phyloP scores from a whole-genome alignment of 2,329 filamentous ascomycete species.

The Penicillium freii region DNA sequence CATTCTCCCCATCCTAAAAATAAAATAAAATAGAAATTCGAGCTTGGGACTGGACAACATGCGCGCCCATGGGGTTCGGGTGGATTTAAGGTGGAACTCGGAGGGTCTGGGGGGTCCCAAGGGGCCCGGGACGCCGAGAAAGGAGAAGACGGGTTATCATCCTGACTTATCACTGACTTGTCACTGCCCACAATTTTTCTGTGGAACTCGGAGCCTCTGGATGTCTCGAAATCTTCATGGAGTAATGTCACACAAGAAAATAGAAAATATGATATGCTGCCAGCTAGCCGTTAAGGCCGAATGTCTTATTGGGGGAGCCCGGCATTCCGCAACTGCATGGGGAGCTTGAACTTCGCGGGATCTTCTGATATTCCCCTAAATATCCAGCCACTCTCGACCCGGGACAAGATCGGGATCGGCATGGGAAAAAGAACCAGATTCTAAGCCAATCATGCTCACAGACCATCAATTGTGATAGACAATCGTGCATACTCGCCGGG shows the following conservation, averaged over 20 bases:
- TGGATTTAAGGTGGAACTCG: slow-evolving; percentile 6
- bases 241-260: background rate
- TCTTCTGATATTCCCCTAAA: slow-evolving; percentile 1
- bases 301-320: background rate
- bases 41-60: slow-evolving; percentile 3
- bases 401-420: background rate
- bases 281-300: background rate
- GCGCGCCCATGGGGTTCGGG: background rate
- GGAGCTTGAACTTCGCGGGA: slow-evolving; percentile 5
- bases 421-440: background rate
- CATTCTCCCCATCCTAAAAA: slow-evolving; percentile 9
- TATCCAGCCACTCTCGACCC: background rate
- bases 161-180: background rate
- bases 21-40: background rate
- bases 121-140: slow-evolving; percentile 8
- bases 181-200: background rate
- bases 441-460: background rate
- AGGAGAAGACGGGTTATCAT: background rate
- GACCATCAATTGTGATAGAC: background rate
- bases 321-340: background rate
- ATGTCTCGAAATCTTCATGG: background rate
- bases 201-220: background rate
- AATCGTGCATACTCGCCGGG: slow-evolving; percentile 4
- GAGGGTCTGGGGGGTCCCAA: background rate
- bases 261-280: background rate